Conservation (phyloP, 805 yeast genomes). For the Debaryomyces tyrocola region DNA sequence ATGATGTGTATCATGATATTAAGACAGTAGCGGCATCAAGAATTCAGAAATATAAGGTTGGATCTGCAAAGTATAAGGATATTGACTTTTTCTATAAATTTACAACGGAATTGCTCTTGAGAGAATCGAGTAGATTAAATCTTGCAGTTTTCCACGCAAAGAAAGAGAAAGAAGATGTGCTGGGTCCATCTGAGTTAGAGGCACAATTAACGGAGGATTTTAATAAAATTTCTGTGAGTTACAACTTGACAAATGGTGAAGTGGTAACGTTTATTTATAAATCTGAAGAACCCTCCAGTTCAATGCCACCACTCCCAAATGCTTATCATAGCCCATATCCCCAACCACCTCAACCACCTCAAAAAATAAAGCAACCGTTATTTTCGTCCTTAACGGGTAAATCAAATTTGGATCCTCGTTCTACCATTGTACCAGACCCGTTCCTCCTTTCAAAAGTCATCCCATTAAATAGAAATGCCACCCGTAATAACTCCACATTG, state of each 20-base stretch:
- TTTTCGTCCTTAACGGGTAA: conserved; percentile 72
- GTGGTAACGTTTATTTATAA: conserved; percentile 41
- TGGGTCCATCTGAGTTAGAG: conserved; percentile 36
- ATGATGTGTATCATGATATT: conserved; percentile 65
- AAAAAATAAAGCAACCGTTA: conserved; percentile 69
- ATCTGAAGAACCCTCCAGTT: conserved; percentile 27
- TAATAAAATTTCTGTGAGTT: conserved; percentile 54
- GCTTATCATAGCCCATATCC: conserved; percentile 22
- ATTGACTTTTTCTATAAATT: conserved; percentile 65
- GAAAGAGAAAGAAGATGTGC: conserved; percentile 12
- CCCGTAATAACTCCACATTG: conserved; percentile 21
- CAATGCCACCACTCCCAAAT: conserved; percentile 24
- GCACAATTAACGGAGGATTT: conserved; percentile 56
- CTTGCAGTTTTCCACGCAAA: conserved; percentile 15
- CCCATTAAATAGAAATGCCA: conserved; percentile 40
- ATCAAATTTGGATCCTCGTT: conserved; percentile 75
- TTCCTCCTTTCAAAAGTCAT: conserved; percentile 66
- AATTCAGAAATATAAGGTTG: conserved; percentile 48
- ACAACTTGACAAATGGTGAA: conserved; percentile 58
- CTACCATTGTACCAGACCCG: conserved; percentile 64
- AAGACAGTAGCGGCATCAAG: conserved; percentile 53
- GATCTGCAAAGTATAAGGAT: conserved; percentile 47
- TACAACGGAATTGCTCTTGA: conserved; percentile 58
- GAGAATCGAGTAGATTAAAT: conserved; percentile 56
- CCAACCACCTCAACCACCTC: conserved; percentile 24